Evolutionary conservation across 1,284 basidiomycete species (phyloP).

Genomic region (Austropuccinia psidii): DNA sequence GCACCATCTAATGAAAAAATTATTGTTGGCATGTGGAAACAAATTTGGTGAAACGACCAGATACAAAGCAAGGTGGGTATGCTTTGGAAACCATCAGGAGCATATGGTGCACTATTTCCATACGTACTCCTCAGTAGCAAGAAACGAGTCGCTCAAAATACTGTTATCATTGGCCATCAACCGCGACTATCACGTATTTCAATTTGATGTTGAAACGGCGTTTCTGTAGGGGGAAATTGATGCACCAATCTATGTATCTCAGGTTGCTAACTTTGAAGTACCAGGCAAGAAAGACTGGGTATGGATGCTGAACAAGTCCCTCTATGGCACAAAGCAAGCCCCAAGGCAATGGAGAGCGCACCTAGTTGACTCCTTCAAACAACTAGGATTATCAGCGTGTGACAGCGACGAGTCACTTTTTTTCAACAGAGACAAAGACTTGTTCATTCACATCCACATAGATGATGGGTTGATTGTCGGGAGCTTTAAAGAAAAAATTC

Average conservation of each 20-base stretch:
- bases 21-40: constrained; percentile 23
- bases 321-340: constrained; percentile 15
- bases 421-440: not conserved
- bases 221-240: constrained; percentile 13
- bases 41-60: not conserved
- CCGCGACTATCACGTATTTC: not conserved
- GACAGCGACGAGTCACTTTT: not conserved
- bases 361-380: not conserved
- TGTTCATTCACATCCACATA: not conserved
- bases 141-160: not conserved
- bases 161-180: not conserved
- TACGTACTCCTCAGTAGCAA: not conserved
- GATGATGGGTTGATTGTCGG: constrained; percentile 7
- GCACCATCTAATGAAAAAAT: not conserved
- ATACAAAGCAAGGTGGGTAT: not conserved
- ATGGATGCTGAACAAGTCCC: not conserved
- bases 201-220: constrained; percentile 4
- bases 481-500: not conserved
- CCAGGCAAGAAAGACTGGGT: not conserved
- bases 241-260: not conserved
- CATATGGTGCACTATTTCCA: constrained; percentile 1
- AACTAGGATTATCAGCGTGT: not conserved
- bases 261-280: constrained; percentile 8
- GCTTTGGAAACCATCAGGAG: constrained; percentile 12
- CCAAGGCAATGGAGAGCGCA: not conserved